Evolutionary conservation across 805 yeast species (phyloP), one percentile per base, ranked within the genome.

Genomic region (Lachancea dasiensis): DNA sequence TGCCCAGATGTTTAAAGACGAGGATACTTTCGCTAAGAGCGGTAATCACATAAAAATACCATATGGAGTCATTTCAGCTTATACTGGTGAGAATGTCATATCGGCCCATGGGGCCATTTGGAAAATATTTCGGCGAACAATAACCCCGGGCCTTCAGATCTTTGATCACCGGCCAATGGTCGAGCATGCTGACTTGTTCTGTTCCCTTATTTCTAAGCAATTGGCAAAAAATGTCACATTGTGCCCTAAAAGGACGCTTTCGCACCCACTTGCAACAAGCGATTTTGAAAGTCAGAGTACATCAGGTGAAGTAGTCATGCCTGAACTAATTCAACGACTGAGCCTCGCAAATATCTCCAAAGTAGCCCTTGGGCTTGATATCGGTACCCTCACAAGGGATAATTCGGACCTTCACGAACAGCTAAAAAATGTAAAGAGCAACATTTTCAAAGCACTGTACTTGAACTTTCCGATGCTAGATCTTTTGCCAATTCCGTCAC

Each of bases 21-120:
- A 75, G 40, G 61, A 67, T 14, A 54, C 65, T 1, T 77, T 66
- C 55, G 75, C 73, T 3, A 77, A 77, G 44, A 73, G 79, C 49
- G 82, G 82, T 0, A 77, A 77, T 40, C 78, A 74, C 15, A 64
- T 67, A 40, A 77, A 77, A 49, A 73, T 75, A 14, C 80, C 81
- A 0, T 62, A 71, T 40, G 66, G 79, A 5, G 73, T 75, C 6
- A 48, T 75, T 20, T 68, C 79, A 1, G 61, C 65, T 3, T 77
- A 76, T 43, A 72, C 80, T 1, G 82, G 82, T 0, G 80, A 75
- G 38, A 76, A 77, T 46, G 65, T 77, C 3, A 76, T 77, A 15
- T 74, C 80, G 45, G 72, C 81, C 0, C 79, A 75, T 48, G 79
- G 79, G 0, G 50, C 54, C 3, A 52, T 54, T 19, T 77, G 82